Percentiles rank a stretch among this genome's conserved stretches.
These are phyloP conservation scores for Caryopteris hybrid DNA, from an alignment of 305 asterid species.

Conservation along the genomic window DNA sequence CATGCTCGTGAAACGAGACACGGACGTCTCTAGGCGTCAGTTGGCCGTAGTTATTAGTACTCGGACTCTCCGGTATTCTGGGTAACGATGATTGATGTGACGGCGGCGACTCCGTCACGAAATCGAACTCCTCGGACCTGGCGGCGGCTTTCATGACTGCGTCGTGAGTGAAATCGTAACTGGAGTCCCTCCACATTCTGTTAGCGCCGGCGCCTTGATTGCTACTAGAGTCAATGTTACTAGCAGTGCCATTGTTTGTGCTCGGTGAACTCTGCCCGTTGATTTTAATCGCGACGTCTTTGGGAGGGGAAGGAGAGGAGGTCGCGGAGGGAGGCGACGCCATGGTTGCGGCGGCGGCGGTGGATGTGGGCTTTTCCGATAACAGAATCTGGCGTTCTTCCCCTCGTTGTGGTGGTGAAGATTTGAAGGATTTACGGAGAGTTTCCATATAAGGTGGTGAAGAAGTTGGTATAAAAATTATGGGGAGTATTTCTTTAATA, in stretches of 20 bases:
- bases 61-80: constrained; percentile 47
- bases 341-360: constrained; percentile 15
- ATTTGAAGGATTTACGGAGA: constrained; percentile 41
- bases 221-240: neutral
- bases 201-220: neutral
- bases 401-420: constrained; percentile 13
- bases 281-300: constrained; percentile 29
- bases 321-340: constrained; percentile 24
- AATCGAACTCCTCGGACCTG: constrained; percentile 54
- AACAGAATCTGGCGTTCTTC: constrained; percentile 49
- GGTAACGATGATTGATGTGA: constrained; percentile 44
- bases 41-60: constrained; percentile 12
- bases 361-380: constrained; percentile 11
- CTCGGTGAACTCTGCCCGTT: constrained; percentile 16
- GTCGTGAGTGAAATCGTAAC: constrained; percentile 79
- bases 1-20: constrained; percentile 42
- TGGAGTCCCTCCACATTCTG: constrained; percentile 54
- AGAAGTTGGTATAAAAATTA: neutral
- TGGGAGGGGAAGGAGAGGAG: constrained; percentile 28
- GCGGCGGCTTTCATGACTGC: constrained; percentile 52
- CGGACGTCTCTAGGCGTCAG: constrained; percentile 52
- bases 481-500: neutral
- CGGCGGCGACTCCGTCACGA: constrained; percentile 47
- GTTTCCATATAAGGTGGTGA: constrained; percentile 35
- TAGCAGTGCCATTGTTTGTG: neutral